Evolutionary conservation across 2,329 filamentous ascomycete genomes (phyloP).

Genomic region (Penicillium oxalicum): DNA sequence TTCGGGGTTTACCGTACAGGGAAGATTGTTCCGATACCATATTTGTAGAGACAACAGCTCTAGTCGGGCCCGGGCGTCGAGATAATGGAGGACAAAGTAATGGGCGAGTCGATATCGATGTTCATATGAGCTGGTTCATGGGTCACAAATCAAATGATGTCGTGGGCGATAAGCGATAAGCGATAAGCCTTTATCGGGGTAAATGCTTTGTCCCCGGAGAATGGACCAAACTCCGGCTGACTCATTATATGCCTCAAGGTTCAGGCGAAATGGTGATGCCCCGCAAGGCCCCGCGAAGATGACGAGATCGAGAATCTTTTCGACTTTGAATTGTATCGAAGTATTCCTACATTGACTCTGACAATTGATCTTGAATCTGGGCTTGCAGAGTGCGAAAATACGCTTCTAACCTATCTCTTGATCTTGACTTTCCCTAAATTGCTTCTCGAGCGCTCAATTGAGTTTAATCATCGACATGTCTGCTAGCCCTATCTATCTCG

Average conservation of each 20-base stretch:
- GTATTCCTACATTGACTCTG: neutral
- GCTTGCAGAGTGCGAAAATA: too few species aligned
- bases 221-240: neutral
- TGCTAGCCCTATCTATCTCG: slow-evolving; percentile 38
- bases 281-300: slow-evolving; percentile 5
- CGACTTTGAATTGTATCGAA: neutral
- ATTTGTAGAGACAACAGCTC: neutral
- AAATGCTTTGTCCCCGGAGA: neutral
- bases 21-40: slow-evolving; percentile 24
- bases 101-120: neutral
- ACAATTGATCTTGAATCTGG: neutral
- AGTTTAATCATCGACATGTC: slow-evolving; percentile 3
- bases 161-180: neutral
- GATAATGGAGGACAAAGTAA: neutral
- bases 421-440: neutral
- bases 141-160: too few species aligned
- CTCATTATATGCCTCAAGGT: slow-evolving; percentile 1
- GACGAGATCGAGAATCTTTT: slow-evolving; percentile 5
- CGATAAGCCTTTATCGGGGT: slow-evolving; percentile 3
- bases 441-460: neutral
- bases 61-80: too few species aligned
- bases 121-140: neutral
- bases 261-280: neutral
- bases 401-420: too few species aligned
- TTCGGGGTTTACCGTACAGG: slow-evolving; percentile 69